Conservation (phyloP, 2,329 filamentous ascomycete species). For the Tolypocladium inflatum region DNA sequence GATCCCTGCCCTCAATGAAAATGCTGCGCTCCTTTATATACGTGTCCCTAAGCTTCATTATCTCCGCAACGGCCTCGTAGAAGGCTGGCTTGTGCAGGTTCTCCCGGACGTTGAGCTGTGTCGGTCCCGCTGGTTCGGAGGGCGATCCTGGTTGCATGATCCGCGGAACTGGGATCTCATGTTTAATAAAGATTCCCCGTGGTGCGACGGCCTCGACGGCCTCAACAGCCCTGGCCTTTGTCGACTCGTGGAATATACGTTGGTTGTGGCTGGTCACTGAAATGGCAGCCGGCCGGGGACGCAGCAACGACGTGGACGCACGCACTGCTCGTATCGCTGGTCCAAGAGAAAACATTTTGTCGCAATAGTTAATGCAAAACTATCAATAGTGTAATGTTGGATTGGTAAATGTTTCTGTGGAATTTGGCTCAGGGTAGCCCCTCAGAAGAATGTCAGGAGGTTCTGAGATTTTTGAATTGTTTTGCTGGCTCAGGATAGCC, state of each 20-base stretch:
- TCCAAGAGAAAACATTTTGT: constrained; percentile 4
- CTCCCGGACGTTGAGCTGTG: constrained; percentile 13
- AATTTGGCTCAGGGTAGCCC: constrained; percentile 3
- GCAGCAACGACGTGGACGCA: constrained; percentile 6
- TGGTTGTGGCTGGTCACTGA: constrained; percentile 1
- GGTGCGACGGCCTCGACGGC: constrained; percentile 1
- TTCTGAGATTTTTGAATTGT: background rate
- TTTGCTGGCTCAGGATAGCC: too few species aligned
- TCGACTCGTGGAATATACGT: constrained; percentile 12
- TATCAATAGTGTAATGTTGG: background rate
- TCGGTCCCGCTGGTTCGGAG: constrained; percentile 1
- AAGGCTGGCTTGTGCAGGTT: constrained; percentile 12
- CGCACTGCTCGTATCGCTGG: constrained; percentile 6
- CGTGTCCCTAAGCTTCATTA: constrained; percentile 12
- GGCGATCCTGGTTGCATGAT: background rate
- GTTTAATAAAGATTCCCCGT: background rate
- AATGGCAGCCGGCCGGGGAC: background rate
- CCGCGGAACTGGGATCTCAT: background rate
- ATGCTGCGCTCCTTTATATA: constrained; percentile 13
- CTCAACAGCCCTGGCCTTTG: constrained; percentile 10
- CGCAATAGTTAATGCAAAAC: background rate
- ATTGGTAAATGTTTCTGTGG: background rate
- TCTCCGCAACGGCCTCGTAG: constrained; percentile 12
- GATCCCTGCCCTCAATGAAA: constrained; percentile 13
- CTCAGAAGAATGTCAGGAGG: background rate